A percentile compares a stretch with the other conserved stretches of the same genome.
phyloP scores from a whole-genome alignment of 768 basidiomycete genomes.

The Antrodiella citrinella region DNA sequence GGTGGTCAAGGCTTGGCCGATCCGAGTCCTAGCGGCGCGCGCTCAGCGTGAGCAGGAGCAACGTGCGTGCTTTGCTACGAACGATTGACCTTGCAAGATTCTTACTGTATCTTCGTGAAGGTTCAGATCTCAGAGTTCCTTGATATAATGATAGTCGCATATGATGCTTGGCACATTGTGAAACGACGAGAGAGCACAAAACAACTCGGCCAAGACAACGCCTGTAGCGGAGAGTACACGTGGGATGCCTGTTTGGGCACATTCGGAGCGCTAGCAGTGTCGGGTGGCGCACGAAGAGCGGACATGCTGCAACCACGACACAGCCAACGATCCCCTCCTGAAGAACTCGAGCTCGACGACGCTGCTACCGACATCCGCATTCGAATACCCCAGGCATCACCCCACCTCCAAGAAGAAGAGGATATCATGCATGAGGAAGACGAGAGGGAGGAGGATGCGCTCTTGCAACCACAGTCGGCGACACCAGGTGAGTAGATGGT shows the following conservation, averaged over 20 bases:
- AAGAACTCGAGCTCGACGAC: background rate
- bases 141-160: too few species aligned
- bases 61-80: too few species aligned
- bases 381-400: background rate
- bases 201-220: too few species aligned
- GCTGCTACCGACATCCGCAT: background rate
- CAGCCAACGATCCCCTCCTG: background rate
- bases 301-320: background rate
- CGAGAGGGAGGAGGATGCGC: background rate
- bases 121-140: too few species aligned
- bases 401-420: background rate
- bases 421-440: background rate
- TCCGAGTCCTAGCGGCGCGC: too few species aligned
- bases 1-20: too few species aligned
- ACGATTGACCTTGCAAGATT: too few species aligned
- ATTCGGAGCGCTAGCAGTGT: background rate
- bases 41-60: too few species aligned
- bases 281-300: background rate
- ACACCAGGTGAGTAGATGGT: background rate
- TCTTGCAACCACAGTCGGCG: background rate
- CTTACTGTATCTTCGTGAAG: too few species aligned
- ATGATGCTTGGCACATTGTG: too few species aligned
- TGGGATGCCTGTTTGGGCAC: background rate
- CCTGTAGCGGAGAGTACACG: too few species aligned
- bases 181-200: too few species aligned